Percentiles rank a stretch among this genome's conserved stretches.
phyloP scores from a whole-genome alignment of 345 rosid species.

The Aethionema arabicum region DNA sequence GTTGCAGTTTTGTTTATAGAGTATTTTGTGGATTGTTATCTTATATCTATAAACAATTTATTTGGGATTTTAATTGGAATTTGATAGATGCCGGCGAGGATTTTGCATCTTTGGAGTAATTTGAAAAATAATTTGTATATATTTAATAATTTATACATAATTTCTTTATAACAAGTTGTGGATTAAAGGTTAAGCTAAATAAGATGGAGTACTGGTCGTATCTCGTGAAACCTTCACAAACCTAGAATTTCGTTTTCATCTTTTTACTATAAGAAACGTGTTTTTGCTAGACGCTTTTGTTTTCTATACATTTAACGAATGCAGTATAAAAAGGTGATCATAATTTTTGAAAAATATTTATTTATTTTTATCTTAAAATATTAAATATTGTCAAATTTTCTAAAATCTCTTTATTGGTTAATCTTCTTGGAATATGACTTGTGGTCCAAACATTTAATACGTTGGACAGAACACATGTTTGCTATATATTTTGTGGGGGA shows the following conservation, averaged over 20 bases:
- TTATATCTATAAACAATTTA: too few species aligned
- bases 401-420: too few species aligned
- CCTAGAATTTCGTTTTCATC: constrained; percentile 23
- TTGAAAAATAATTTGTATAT: constrained; percentile 25
- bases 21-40: too few species aligned
- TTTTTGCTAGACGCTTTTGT: constrained; percentile 12
- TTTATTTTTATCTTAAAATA: background rate
- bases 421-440: too few species aligned
- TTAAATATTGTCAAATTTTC: too few species aligned
- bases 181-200: constrained; percentile 3
- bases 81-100: too few species aligned
- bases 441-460: too few species aligned
- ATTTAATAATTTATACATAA: too few species aligned
- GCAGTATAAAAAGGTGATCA: background rate
- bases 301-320: background rate
- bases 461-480: too few species aligned
- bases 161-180: constrained; percentile 12
- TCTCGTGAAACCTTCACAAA: constrained; percentile 21
- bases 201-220: background rate
- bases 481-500: too few species aligned
- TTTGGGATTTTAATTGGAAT: too few species aligned
- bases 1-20: too few species aligned
- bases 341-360: background rate
- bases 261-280: constrained; percentile 13
- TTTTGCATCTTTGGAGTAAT: constrained; percentile 2